Conservation (phyloP, 257 asterid genomes). For the Nicotiana tabacum region DNA sequence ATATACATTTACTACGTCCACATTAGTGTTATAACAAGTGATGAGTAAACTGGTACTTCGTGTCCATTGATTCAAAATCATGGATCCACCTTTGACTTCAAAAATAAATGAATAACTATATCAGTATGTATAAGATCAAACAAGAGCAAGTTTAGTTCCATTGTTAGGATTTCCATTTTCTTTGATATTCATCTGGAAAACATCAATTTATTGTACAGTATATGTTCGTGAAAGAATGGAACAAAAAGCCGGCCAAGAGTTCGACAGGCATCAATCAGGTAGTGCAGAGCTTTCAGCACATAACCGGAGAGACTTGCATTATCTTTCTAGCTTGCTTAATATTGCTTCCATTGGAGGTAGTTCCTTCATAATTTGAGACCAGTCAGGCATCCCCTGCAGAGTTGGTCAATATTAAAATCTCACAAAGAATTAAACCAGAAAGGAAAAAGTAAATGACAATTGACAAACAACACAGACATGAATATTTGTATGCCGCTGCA, state of each 20-base stretch:
- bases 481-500: not conserved
- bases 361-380: conserved; percentile 83
- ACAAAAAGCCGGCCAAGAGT: not conserved
- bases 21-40: not conserved
- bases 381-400: conserved; percentile 94
- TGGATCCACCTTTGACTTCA: not conserved
- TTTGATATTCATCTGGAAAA: not conserved
- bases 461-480: not conserved
- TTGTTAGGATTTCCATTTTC: not conserved
- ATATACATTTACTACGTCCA: not conserved
- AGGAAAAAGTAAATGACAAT: not conserved
- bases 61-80: not conserved
- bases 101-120: not conserved
- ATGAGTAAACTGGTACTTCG: not conserved
- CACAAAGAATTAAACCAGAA: not conserved
- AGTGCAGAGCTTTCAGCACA: not conserved
- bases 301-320: conserved; percentile 14
- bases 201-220: not conserved
- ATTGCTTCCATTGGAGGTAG: conserved; percentile 85
- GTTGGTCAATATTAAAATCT: not conserved
- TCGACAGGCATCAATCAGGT: not conserved
- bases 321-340: conserved; percentile 90
- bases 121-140: not conserved
- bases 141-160: not conserved
- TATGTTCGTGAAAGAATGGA: not conserved